A percentile compares a stretch with the other conserved stretches of the same genome.
These are phyloP conservation scores for Colletotrichum falcatum DNA, from an alignment of 2,329 filamentous ascomycete genomes.

Conservation along the genomic window DNA sequence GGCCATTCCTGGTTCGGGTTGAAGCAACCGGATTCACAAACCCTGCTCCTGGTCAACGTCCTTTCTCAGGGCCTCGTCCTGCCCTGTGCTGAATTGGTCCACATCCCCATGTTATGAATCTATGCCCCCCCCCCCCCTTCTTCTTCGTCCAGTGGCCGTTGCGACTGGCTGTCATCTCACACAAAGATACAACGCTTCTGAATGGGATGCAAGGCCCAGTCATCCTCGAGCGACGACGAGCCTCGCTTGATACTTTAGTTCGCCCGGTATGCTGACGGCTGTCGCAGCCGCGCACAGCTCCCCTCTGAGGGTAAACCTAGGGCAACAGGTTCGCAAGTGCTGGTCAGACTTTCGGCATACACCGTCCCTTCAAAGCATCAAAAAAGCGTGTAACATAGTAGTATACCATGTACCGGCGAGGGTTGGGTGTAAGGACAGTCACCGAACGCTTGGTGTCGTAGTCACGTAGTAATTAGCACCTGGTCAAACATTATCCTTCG, in stretches of 20 bases:
- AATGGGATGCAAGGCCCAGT: conserved; percentile 34
- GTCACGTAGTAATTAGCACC: not conserved
- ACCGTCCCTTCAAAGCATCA: conserved; percentile 3
- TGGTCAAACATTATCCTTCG: not conserved
- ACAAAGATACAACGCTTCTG: conserved; percentile 31
- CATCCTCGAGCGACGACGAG: conserved; percentile 23
- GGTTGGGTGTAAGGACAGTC: not conserved
- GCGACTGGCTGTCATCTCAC: conserved; percentile 37
- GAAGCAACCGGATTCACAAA: conserved; percentile 9
- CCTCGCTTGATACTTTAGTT: conserved; percentile 21
- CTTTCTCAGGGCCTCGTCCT: conserved; percentile 19
- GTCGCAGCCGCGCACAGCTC: conserved; percentile 27
- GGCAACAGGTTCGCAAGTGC: conserved; percentile 17
- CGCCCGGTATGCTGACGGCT: conserved; percentile 5
- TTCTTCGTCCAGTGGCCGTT: conserved; percentile 32
- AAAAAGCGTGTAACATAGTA: not conserved
- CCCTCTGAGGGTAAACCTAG: conserved; percentile 3
- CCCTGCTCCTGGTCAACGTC: conserved; percentile 35
- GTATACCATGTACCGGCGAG: not conserved
- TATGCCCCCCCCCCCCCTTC: conserved; percentile 20
- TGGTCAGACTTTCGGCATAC: conserved; percentile 30
- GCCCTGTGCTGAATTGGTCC: conserved; percentile 1
- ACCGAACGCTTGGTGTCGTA: not conserved
- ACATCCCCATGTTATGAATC: conserved; percentile 19
- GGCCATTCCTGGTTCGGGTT: conserved; percentile 30